Evolutionary conservation across 495 filamentous ascomycete species (phyloP).

Genomic region (Massariosphaeria phaeospora): DNA sequence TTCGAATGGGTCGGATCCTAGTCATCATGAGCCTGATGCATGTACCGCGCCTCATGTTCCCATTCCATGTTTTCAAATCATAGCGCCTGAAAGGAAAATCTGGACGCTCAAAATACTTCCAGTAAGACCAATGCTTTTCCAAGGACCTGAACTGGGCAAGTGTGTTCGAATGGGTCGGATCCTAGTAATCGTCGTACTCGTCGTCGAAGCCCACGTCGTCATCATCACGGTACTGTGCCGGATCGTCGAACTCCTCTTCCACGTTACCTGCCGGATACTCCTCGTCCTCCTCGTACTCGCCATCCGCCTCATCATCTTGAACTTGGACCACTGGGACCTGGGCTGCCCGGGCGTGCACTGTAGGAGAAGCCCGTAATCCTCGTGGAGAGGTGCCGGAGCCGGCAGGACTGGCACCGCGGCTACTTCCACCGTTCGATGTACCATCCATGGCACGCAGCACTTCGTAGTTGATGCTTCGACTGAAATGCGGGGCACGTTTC

Average conservation of each 20-base stretch:
- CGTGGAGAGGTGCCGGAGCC: background rate
- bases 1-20: no score
- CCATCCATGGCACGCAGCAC: slow-evolving; percentile 11
- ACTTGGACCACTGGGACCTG: background rate
- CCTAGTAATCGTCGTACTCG: background rate
- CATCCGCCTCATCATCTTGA: slow-evolving; percentile 6
- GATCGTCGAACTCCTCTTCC: slow-evolving; percentile 6
- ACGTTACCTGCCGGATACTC: background rate
- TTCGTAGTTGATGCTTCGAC: slow-evolving; percentile 80
- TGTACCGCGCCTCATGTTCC: no score
- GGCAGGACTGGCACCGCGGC: background rate
- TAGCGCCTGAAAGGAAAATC: no score
- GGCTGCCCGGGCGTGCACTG: background rate
- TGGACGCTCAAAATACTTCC: no score
- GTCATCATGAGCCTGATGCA: no score
- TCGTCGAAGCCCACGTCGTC: slow-evolving; percentile 14
- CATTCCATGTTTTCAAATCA: no score
- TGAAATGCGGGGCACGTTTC: slow-evolving; percentile 55
- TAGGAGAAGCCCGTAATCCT: no score
- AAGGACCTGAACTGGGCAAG: no score
- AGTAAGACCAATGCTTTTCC: no score
- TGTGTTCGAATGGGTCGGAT: no score
- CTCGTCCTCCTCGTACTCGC: slow-evolving; percentile 8
- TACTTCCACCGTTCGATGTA: background rate
- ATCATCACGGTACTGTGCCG: background rate